Evolutionary conservation across 1,284 basidiomycete genomes (phyloP), one percentile per base, ranked within the genome.

Genomic region (Coriolopsis trogii): DNA sequence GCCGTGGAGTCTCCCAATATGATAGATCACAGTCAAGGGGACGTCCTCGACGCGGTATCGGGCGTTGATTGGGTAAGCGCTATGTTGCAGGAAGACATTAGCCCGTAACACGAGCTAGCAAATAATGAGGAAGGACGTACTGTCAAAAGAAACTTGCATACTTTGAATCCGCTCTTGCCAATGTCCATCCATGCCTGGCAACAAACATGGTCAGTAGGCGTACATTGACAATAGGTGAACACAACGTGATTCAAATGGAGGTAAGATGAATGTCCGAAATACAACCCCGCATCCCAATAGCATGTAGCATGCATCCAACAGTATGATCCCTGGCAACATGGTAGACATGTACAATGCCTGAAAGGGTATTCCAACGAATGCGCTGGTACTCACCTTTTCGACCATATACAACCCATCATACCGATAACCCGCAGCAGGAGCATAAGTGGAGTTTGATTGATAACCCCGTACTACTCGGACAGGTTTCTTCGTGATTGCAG

Each of bases 381-480:
- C 10, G 9, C 4, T 10, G 8, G 6, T 3, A 40, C 56, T 26
- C 24, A 64, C 65, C 25, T 46, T 36, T 7, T 69, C 67, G 0
- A 78, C 75, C 13, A 60, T 49, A 50, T 79, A 79, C 23, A 79
- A 66, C 0, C 76, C 77, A 46, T 79, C 76, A 44, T 79, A 78
- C 29, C 77, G 73, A 51, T 70, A 79, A 65, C 75, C 74, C 37
- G 36, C 9, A 1, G 23, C 1, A 1, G 76, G 76, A 3, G 74
- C 63, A 26, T 65, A 77, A 26, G 46, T 45, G 8, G 55, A 56
- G 1, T 25, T 37, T 0, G 49, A 46, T 4, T 57, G 61, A 26
- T 44, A 60, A 12, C 76, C 75, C 9, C 77, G 68, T 29, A 74
- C 51, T 3, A 78, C 76, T 16, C 76, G 69, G 1, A 79, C 71